Evolutionary conservation across 108 stramenopile species (phyloP).

Genomic region (Cyclotella atomus): DNA sequence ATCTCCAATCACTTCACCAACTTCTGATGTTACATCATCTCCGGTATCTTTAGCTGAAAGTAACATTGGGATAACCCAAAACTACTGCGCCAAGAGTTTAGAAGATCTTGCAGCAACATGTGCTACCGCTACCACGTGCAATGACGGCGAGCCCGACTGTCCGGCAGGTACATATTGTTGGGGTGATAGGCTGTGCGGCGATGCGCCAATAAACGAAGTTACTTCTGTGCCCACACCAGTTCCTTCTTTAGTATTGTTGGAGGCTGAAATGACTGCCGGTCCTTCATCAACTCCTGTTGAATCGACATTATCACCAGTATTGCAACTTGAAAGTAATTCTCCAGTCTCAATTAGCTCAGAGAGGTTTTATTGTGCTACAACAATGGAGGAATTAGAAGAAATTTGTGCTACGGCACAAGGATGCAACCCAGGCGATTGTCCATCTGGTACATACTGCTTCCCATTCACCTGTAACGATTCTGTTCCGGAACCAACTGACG

Average conservation of each 20-base stretch:
- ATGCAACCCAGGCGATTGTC: slow-evolving; percentile 17
- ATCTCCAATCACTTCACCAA: neutral
- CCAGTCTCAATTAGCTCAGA: neutral
- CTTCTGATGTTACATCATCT: neutral
- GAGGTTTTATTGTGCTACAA: slow-evolving; percentile 17
- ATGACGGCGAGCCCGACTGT: slow-evolving; percentile 19
- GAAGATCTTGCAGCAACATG: slow-evolving; percentile 24
- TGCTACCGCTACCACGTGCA: slow-evolving; percentile 24
- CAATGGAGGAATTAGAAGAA: slow-evolving; percentile 12
- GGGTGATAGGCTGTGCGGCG: slow-evolving; percentile 11
- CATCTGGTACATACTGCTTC: slow-evolving; percentile 28
- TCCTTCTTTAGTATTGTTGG: neutral
- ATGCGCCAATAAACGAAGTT: neutral
- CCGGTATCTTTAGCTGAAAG: neutral
- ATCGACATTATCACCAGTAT: neutral
- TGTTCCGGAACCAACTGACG: neutral
- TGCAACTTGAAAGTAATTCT: neutral
- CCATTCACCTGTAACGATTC: slow-evolving; percentile 24
- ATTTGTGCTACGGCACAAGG: slow-evolving; percentile 21
- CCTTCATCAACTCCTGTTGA: neutral
- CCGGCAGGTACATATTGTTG: slow-evolving; percentile 27
- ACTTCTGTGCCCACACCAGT: neutral
- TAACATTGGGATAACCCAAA: slow-evolving; percentile 22
- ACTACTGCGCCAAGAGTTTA: slow-evolving; percentile 27
- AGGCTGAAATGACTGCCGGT: neutral